A percentile compares a stretch with the other conserved stretches of the same genome.
These are phyloP conservation scores for Bruguiera hainesii DNA, from an alignment of 441 rosid genomes.

Conservation along the genomic window DNA sequence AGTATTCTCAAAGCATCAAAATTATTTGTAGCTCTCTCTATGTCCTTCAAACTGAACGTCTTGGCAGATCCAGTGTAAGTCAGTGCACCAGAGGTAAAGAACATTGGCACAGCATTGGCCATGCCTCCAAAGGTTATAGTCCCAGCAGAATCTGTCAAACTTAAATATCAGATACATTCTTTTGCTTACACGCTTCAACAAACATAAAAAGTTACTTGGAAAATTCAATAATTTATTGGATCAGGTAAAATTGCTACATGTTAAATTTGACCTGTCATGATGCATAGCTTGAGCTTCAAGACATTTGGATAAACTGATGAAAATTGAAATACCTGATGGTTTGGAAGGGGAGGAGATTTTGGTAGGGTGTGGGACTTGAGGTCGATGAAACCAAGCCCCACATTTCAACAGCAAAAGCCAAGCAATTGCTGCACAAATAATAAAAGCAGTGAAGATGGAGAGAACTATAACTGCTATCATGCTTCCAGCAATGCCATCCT, in stretches of 20 bases:
- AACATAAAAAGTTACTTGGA: not conserved
- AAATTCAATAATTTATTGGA: not conserved
- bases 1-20: conserved; percentile 48
- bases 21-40: conserved; percentile 54
- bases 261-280: not conserved
- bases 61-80: conserved; percentile 58
- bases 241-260: not conserved
- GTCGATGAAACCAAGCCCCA: conserved; percentile 25
- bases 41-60: conserved; percentile 44
- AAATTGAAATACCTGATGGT: conserved; percentile 39
- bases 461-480: conserved; percentile 41
- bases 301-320: not conserved
- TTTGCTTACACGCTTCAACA: not conserved
- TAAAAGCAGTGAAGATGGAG: conserved; percentile 43
- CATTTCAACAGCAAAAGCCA: conserved; percentile 42
- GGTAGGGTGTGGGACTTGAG: conserved; percentile 25
- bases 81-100: conserved; percentile 43
- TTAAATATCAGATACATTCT: not conserved
- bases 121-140: conserved; percentile 27
- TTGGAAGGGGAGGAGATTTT: conserved; percentile 28
- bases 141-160: conserved; percentile 32
- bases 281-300: not conserved
- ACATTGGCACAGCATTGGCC: conserved; percentile 32
- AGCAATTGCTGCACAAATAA: conserved; percentile 34
- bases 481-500: conserved; percentile 33